phyloP scores from a whole-genome alignment of 2,329 filamentous ascomycete species.

The Neonectria ditissima region DNA sequence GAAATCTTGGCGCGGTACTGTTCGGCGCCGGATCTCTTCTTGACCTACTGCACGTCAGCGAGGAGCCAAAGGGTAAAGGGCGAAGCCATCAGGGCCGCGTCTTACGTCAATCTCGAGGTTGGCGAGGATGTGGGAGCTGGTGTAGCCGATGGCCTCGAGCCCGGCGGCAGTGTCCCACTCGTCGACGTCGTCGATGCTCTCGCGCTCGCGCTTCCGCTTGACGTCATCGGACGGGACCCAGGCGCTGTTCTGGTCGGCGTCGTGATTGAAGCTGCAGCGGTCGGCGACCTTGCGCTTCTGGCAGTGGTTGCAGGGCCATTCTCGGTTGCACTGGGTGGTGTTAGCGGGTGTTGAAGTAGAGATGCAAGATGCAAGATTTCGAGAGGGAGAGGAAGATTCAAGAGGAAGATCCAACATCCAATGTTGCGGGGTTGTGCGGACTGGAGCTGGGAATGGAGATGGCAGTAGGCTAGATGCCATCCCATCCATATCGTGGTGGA shows the following conservation, averaged over 20 bases:
- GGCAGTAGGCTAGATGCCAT: too few species aligned
- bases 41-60: constrained; percentile 16
- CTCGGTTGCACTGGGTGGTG: constrained; percentile 52
- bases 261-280: constrained; percentile 49
- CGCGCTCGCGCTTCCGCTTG: constrained; percentile 43
- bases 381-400: too few species aligned
- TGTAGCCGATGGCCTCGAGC: constrained; percentile 52
- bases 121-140: constrained; percentile 48
- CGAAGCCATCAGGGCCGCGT: background rate
- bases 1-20: constrained; percentile 26
- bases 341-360: too few species aligned
- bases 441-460: background rate
- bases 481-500: constrained; percentile 8
- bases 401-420: too few species aligned
- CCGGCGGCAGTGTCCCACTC: constrained; percentile 19
- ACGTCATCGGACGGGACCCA: constrained; percentile 33
- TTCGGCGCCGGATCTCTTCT: constrained; percentile 14
- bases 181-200: constrained; percentile 32
- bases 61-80: background rate
- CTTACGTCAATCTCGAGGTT: constrained; percentile 45
- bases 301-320: constrained; percentile 56
- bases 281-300: constrained; percentile 54
- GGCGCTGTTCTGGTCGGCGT: constrained; percentile 36
- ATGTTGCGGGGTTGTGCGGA: background rate
- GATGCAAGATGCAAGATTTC: too few species aligned